These are phyloP conservation scores for Suillus subluteus DNA, from an alignment of 768 basidiomycete genomes.

Conservation along the genomic window DNA sequence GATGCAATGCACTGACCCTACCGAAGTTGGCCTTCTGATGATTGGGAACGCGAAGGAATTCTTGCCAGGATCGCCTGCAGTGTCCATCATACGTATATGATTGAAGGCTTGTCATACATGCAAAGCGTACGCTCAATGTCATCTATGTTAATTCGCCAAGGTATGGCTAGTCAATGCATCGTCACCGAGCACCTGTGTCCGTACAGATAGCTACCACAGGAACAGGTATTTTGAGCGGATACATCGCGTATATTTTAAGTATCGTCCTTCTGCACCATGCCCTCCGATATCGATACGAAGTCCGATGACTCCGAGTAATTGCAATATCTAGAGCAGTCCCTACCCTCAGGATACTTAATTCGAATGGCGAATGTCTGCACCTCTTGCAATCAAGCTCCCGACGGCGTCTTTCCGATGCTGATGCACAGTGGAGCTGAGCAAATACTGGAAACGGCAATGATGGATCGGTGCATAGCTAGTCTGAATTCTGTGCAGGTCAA, in stretches of 20 bases:
- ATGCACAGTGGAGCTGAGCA: not conserved
- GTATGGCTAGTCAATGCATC: not conserved
- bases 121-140: not conserved
- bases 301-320: not conserved
- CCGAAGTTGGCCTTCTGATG: constrained; percentile 80
- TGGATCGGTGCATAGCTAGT: not conserved
- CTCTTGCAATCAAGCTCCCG: not conserved
- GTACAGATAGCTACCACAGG: not conserved
- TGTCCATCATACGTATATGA: not conserved
- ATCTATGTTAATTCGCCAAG: not conserved
- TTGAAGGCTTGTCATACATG: not conserved
- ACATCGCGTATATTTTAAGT: not conserved
- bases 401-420: not conserved
- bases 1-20: constrained; percentile 9
- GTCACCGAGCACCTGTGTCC: not conserved
- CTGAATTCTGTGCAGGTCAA: too few relatives aligned
- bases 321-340: not conserved
- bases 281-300: not conserved
- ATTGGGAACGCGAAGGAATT: constrained; percentile 69
- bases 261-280: not conserved
- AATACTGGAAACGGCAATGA: not conserved
- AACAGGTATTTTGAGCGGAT: not conserved
- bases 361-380: not conserved
- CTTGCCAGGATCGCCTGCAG: constrained; percentile 36
- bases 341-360: not conserved